Evolutionary conservation across 768 basidiomycete genomes (phyloP), one percentile per base, ranked within the genome.

Genomic region (Naganishia friedmannii): DNA sequence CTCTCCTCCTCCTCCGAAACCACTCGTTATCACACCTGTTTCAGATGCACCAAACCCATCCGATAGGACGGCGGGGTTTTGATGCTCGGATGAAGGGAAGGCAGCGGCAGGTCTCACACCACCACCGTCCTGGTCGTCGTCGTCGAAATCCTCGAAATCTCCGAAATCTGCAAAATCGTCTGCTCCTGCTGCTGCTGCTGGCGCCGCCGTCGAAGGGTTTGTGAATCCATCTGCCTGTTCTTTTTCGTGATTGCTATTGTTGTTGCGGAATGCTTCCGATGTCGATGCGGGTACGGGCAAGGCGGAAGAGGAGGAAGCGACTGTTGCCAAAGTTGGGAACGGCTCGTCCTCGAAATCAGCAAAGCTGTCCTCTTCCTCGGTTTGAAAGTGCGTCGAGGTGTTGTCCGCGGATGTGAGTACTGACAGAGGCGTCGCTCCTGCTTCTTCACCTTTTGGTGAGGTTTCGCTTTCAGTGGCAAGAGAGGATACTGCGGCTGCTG

Each of bases 1-100:
- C 77, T 78, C 85, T 29, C 80, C 87, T 72, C 90, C 85, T 29
- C 80, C 87, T 72, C 90, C 90, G 74, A 51, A 51, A 23, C 87
- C 92, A 42, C 42, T 8, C 34, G 34, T 12, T 55, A 90, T 88
- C 17, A 83, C 85, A 42, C 81, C 83, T 13, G 79, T 73, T 13
- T 15, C 45, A 48, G 23, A 31, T 39, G 29, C n/a, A 9, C 53
- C 63, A n/a, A 53, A 19, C 19, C n/a, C 57, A 12, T 67, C 73
- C 53, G 46, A 42, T 55, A 23, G n/a, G n/a, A n/a, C 65, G 4
- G 58, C 78, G 29, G 71, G 75, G 1, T 42, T 17, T 15, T 42
- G 42, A 13, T 42, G 15, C 42, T 2, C 42, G 15, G 42, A 42
- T 42, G 42, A 42, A 15, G 42, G 42, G 15, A 42, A 42, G 7